phyloP scores from a whole-genome alignment of 352 stramenopile genomes.

The Discostella stelligera region DNA sequence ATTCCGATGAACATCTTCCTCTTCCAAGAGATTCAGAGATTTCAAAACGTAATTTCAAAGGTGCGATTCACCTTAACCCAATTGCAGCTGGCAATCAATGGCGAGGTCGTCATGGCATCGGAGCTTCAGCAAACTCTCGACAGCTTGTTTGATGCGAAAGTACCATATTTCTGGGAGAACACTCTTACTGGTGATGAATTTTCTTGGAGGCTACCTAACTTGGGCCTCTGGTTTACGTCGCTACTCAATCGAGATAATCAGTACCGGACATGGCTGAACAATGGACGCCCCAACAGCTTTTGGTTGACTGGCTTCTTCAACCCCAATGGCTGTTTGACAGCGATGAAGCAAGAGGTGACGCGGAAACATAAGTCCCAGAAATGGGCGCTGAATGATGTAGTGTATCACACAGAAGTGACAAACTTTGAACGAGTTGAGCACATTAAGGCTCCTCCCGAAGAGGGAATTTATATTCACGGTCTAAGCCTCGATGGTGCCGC shows the following conservation, averaged over 20 bases:
- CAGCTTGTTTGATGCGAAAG: conserved; percentile 94
- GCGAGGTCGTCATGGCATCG: conserved; percentile 97
- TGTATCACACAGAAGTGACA: conserved; percentile 96
- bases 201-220: conserved; percentile 93
- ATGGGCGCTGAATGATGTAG: conserved; percentile 90
- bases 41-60: conserved; percentile 95
- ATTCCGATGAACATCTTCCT: conserved; percentile 98
- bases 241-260: conserved; percentile 94
- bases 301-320: conserved; percentile 99
- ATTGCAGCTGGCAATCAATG: conserved; percentile 95
- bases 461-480: conserved; percentile 97
- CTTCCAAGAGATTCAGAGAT: conserved; percentile 96
- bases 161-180: conserved; percentile 93
- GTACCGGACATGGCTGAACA: conserved; percentile 94
- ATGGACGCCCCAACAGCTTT: conserved; percentile 91
- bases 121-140: conserved; percentile 93
- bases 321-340: conserved; percentile 96
- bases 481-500: conserved; percentile 96
- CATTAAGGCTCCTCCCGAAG: conserved; percentile 84
- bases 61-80: conserved; percentile 93
- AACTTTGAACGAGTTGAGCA: conserved; percentile 91
- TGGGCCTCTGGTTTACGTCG: conserved; percentile 97
- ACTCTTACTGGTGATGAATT: conserved; percentile 97
- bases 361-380: conserved; percentile 96
- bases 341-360: conserved; percentile 99